These are phyloP conservation scores for Zygosaccharomyces sapae DNA, from an alignment of 1,139 yeast genomes.

Conservation along the genomic window DNA sequence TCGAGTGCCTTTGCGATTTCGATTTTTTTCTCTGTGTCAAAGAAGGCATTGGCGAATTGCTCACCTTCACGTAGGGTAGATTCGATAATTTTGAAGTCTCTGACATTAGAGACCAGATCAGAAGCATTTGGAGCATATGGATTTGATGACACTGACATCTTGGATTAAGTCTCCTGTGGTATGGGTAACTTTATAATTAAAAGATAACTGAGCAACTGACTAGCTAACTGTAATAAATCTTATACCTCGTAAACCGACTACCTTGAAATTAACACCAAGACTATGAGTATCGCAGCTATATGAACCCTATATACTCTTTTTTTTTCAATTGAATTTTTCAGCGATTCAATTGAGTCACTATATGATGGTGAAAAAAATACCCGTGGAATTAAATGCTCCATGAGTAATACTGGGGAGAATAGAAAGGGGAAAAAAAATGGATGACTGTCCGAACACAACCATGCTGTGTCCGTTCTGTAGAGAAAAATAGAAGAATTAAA, in stretches of 20 bases:
- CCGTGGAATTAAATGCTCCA: background rate
- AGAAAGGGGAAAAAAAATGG: background rate
- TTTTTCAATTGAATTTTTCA: background rate
- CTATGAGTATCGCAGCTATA: background rate
- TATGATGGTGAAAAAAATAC: background rate
- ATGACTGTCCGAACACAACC: background rate
- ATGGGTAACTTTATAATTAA: too few species aligned
- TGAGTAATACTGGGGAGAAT: background rate
- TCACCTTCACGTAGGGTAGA: slow-evolving; percentile 97
- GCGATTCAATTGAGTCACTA: background rate
- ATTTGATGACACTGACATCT: slow-evolving; percentile 39
- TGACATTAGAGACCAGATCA: slow-evolving; percentile 85
- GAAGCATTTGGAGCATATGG: slow-evolving; percentile 97
- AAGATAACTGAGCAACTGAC: too few species aligned
- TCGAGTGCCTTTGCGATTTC: slow-evolving; percentile 97
- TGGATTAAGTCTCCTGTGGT: background rate
- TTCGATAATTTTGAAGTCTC: slow-evolving; percentile 86
- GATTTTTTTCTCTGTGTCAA: slow-evolving; percentile 90
- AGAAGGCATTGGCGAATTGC: slow-evolving; percentile 96
- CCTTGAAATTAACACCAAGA: background rate
- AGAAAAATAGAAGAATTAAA: background rate
- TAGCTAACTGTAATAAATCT: too few species aligned
- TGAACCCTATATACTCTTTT: background rate
- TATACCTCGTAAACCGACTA: too few species aligned
- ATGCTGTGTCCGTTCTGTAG: background rate